Percentiles rank a stretch among this genome's conserved stretches.
Evolutionary conservation across 139 green algal genomes (phyloP).

Genomic region (Mesotaenium endlicherianum): DNA sequence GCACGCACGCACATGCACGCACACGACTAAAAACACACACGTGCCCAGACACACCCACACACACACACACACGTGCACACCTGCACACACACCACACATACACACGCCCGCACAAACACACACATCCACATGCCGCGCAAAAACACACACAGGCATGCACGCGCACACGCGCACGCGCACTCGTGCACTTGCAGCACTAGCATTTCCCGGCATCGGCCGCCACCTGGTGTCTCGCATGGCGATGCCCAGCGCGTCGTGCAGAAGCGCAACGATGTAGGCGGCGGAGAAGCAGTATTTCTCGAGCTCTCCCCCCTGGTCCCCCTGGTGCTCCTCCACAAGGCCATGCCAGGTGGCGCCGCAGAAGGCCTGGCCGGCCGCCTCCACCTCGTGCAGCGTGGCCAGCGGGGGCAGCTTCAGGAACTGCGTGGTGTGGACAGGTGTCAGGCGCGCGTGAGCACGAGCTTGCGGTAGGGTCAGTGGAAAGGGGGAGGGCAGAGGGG

Average conservation of each 20-base stretch:
- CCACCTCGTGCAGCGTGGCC: conserved; percentile 27
- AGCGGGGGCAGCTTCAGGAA: conserved; percentile 37
- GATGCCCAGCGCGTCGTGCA: conserved; percentile 44
- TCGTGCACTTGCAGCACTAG: not conserved
- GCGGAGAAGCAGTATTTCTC: conserved; percentile 53
- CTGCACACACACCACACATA: not conserved
- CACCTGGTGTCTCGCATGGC: conserved; percentile 13
- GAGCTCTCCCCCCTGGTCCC: not conserved
- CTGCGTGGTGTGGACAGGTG: not conserved
- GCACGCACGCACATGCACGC: not conserved
- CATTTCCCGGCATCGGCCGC: not conserved
- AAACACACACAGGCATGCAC: not conserved
- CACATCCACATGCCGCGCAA: not conserved
- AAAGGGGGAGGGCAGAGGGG: not conserved
- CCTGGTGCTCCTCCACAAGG: not conserved
- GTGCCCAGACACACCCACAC: too few species aligned
- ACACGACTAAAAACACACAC: too few species aligned
- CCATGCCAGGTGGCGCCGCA: conserved; percentile 22
- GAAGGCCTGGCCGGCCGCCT: conserved; percentile 3
- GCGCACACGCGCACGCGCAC: not conserved
- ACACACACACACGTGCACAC: not conserved
- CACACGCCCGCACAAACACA: not conserved
- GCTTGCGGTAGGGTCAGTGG: not conserved
- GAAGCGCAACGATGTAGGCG: conserved; percentile 40
- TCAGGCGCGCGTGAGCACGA: not conserved